Evolutionary conservation across 2,329 filamentous ascomycete species (phyloP).

Genomic region (Penicillium sp.): DNA sequence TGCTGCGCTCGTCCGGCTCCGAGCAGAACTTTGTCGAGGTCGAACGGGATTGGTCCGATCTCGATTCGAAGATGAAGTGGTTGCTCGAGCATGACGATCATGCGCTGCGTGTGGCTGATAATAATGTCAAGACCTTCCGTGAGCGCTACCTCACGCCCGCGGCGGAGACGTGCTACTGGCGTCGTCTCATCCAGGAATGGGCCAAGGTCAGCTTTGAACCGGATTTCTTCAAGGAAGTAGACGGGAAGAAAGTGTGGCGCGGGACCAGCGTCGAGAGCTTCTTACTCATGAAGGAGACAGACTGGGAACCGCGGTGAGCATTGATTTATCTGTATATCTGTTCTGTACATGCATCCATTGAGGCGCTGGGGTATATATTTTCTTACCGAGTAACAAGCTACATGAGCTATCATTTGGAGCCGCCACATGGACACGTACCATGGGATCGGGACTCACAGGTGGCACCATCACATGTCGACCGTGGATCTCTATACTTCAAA

Average conservation of each 20-base stretch:
- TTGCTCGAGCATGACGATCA: constrained; percentile 35
- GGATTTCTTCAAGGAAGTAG: constrained; percentile 4
- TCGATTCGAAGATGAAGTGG: constrained; percentile 36
- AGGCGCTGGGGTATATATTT: too few relatives aligned
- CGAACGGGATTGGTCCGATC: constrained; percentile 50
- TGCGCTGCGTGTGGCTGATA: constrained; percentile 43
- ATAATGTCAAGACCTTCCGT: constrained; percentile 41
- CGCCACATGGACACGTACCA: too few relatives aligned
- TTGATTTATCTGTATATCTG: too few relatives aligned
- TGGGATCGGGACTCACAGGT: too few relatives aligned
- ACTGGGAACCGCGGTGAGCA: neutral
- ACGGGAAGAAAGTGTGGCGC: constrained; percentile 4
- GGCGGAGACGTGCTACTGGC: constrained; percentile 49
- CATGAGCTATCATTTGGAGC: too few relatives aligned
- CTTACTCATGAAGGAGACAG: constrained; percentile 1
- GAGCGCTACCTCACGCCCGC: constrained; percentile 47
- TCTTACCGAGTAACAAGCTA: too few relatives aligned
- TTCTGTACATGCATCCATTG: too few relatives aligned
- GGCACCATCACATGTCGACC: too few relatives aligned
- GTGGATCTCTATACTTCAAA: neutral
- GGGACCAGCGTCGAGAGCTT: constrained; percentile 2
- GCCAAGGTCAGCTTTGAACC: constrained; percentile 7
- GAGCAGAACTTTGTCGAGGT: constrained; percentile 45
- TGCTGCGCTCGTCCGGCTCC: constrained; percentile 37
- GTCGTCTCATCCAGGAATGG: constrained; percentile 36